phyloP scores from a whole-genome alignment of 768 basidiomycete species.

The Rhizopogon salebrosus region DNA sequence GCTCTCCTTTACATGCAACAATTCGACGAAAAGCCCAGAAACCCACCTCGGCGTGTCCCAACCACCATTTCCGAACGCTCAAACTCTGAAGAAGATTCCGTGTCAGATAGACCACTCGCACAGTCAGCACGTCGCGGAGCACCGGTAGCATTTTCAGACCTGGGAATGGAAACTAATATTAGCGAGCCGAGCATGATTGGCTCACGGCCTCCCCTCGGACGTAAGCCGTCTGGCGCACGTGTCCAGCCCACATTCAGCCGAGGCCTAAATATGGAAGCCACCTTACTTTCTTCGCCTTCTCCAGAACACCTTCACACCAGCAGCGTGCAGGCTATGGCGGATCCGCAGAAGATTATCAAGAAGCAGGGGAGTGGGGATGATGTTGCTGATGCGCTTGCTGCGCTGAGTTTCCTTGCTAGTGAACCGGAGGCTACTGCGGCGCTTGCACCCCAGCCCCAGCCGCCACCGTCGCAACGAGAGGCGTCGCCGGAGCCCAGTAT shows the following conservation, averaged over 20 bases:
- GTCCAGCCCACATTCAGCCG: constrained; percentile 40
- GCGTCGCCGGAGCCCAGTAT: constrained; percentile 29
- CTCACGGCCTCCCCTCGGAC: constrained; percentile 37
- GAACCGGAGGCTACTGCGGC: constrained; percentile 13
- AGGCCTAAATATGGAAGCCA: constrained; percentile 29
- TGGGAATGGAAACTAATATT: constrained; percentile 19
- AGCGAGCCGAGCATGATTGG: constrained; percentile 33
- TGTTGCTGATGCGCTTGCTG: constrained; percentile 69
- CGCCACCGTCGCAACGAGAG: constrained; percentile 22
- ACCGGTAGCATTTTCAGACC: constrained; percentile 8
- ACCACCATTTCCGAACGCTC: constrained; percentile 40
- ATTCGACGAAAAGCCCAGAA: constrained; percentile 29
- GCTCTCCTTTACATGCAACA: constrained; percentile 70
- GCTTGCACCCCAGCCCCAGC: constrained; percentile 10
- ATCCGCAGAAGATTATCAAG: constrained; percentile 7
- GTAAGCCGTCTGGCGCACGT: constrained; percentile 84
- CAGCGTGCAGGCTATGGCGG: constrained; percentile 30
- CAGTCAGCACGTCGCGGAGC: constrained; percentile 15
- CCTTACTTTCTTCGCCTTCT: constrained; percentile 35
- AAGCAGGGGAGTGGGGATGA: constrained; percentile 36
- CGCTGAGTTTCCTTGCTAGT: constrained; percentile 67
- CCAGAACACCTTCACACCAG: constrained; percentile 24
- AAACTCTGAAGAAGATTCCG: constrained; percentile 32
- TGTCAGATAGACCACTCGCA: constrained; percentile 24
- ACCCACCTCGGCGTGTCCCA: constrained; percentile 33